Percentiles rank a stretch among this genome's conserved stretches.
Evolutionary conservation across 1,284 basidiomycete species (phyloP).

Genomic region (Afroboletus lepidellus): DNA sequence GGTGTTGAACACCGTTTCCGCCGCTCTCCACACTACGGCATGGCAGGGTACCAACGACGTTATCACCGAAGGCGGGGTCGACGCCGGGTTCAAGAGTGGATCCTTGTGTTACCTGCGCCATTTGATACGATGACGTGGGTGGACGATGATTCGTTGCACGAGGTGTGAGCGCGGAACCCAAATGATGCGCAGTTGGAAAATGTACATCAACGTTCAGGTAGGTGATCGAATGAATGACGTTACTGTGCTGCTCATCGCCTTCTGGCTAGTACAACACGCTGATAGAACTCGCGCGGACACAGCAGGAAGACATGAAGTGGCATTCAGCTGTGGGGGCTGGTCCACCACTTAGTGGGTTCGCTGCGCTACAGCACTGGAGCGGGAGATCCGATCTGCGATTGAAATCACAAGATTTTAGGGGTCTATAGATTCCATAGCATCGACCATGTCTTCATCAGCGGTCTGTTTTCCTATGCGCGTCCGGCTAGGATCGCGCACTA

Average conservation of each 20-base stretch:
- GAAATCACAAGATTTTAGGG: too few relatives aligned
- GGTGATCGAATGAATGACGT: too few relatives aligned
- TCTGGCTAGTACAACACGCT: constrained; percentile 8
- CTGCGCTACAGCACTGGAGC: too few relatives aligned
- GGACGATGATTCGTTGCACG: too few relatives aligned
- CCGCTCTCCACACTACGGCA: constrained; percentile 39
- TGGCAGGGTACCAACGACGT: constrained; percentile 42
- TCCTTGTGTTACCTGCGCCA: too few relatives aligned
- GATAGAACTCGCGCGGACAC: constrained; percentile 10
- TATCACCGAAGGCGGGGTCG: constrained; percentile 47
- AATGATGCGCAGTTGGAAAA: too few relatives aligned
- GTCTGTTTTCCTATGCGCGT: not conserved
- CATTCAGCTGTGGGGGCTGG: constrained; percentile 11
- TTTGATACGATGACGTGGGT: too few relatives aligned
- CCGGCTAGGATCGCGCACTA: not conserved
- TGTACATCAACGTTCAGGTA: too few relatives aligned
- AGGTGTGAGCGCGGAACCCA: too few relatives aligned
- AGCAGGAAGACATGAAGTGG: constrained; percentile 1
- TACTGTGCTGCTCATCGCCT: too few relatives aligned
- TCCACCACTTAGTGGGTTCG: not conserved
- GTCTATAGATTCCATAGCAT: not conserved
- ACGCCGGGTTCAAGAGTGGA: not conserved
- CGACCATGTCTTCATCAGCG: constrained; percentile 14
- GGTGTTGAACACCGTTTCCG: constrained; percentile 38
- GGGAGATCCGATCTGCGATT: too few relatives aligned